Evolutionary conservation across 768 basidiomycete species (phyloP).

Genomic region (Chalciporus chontae): DNA sequence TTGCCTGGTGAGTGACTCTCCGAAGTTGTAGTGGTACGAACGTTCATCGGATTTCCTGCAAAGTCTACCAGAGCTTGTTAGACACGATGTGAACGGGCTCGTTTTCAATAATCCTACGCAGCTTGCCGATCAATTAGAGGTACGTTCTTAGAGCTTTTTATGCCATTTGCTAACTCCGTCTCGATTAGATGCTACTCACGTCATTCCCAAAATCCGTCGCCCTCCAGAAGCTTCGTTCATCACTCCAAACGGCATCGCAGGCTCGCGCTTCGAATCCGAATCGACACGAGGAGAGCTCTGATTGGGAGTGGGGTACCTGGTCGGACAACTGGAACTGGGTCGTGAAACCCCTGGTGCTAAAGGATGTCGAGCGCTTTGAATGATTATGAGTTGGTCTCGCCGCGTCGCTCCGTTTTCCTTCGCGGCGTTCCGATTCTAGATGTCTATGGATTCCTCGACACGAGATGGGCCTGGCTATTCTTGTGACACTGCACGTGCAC

Average conservation of each 20-base stretch:
- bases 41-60: conserved; percentile 2
- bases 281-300: conserved; percentile 21
- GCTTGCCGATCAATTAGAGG: conserved; percentile 69
- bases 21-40: neutral
- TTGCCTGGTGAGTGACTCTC: conserved; percentile 62
- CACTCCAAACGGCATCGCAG: conserved; percentile 37
- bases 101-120: conserved; percentile 67
- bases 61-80: conserved; percentile 85
- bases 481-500: no score
- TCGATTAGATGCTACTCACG: conserved; percentile 49
- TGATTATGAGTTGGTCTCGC: conserved; percentile 4
- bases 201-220: conserved; percentile 56
- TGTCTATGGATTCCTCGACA: neutral
- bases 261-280: conserved; percentile 20
- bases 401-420: neutral
- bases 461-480: no score
- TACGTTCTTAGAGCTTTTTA: conserved; percentile 2
- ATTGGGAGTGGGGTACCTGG: conserved; percentile 74
- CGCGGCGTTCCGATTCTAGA: neutral
- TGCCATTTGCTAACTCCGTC: neutral
- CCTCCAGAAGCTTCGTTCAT: conserved; percentile 51
- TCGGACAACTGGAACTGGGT: conserved; percentile 78
- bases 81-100: conserved; percentile 78
- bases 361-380: conserved; percentile 25
- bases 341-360: conserved; percentile 55